Evolutionary conservation across 768 basidiomycete species (phyloP).

Genomic region (Tricholoma hemisulphureum): DNA sequence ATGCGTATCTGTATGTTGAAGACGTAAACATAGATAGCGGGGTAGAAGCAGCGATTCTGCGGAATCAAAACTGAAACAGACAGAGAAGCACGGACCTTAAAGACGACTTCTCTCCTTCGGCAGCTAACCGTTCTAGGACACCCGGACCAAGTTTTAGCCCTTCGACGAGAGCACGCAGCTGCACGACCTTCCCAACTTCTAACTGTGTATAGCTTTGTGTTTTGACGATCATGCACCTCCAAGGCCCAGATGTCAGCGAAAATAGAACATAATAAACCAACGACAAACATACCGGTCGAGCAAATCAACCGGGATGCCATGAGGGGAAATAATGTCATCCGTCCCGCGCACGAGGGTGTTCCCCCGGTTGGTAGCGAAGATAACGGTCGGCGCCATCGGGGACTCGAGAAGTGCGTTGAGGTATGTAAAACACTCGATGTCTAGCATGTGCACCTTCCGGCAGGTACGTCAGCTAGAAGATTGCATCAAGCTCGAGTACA

Average conservation of each 20-base stretch:
- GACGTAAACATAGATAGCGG: conserved; percentile 2
- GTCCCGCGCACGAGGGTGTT: conserved; percentile 92
- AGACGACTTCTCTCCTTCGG: conserved; percentile 79
- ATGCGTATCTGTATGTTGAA: conserved; percentile 62
- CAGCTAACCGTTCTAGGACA: conserved; percentile 78
- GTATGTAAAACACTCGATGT: conserved; percentile 99
- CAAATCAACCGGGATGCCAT: conserved; percentile 92
- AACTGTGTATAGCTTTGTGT: conserved; percentile 81
- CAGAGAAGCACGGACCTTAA: conserved; percentile 63
- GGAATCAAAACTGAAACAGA: conserved; percentile 2
- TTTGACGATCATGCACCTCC: conserved; percentile 91
- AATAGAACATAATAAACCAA: conserved; percentile 3
- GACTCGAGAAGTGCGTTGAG: conserved; percentile 94
- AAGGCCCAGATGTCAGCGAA: background rate
- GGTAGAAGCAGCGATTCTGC: background rate
- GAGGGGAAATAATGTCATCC: conserved; percentile 85
- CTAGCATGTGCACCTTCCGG: conserved; percentile 94
- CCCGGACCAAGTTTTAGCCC: conserved; percentile 72
- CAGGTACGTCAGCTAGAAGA: conserved; percentile 7
- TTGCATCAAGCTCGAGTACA: conserved; percentile 1
- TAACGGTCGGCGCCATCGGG: conserved; percentile 95
- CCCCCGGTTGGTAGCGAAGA: conserved; percentile 95
- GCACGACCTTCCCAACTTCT: conserved; percentile 84
- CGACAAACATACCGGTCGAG: conserved; percentile 70
- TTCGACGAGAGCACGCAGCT: conserved; percentile 83